These are phyloP conservation scores for Myxozyma sirexii DNA, from an alignment of 805 yeast genomes.

Conservation along the genomic window DNA sequence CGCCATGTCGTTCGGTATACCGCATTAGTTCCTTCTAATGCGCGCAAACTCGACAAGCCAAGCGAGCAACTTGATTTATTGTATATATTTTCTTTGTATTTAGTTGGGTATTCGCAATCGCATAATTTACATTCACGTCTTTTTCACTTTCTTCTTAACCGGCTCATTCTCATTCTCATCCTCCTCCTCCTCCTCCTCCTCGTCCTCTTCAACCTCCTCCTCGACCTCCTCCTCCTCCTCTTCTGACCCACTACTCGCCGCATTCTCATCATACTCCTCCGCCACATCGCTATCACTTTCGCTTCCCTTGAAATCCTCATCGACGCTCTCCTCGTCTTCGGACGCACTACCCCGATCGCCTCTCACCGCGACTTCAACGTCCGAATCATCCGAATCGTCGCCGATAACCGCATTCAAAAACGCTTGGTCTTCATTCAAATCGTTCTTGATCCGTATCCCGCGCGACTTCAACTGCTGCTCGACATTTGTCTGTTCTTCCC, in stretches of 20 bases:
- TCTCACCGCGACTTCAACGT: conserved; percentile 45
- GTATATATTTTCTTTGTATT: no score
- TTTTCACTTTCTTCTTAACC: conserved; percentile 36
- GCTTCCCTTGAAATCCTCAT: conserved; percentile 77
- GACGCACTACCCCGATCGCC: conserved; percentile 73
- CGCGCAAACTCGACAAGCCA: no score
- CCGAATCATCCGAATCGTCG: conserved; percentile 53
- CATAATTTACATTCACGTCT: no score
- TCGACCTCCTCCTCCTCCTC: conserved; percentile 35
- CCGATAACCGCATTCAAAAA: conserved; percentile 76
- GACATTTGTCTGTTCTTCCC: conserved; percentile 82
- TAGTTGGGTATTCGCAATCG: no score
- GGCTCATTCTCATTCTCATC: conserved; percentile 30
- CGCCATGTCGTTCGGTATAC: no score
- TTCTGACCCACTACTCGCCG: conserved; percentile 41
- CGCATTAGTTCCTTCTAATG: no score
- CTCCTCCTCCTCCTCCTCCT: conserved; percentile 22
- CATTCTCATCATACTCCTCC: conserved; percentile 81
- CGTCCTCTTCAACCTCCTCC: conserved; percentile 29
- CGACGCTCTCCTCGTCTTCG: conserved; percentile 66
- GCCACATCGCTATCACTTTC: conserved; percentile 69
- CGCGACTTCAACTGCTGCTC: conserved; percentile 77
- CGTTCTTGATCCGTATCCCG: conserved; percentile 80
- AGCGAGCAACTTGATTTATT: no score
- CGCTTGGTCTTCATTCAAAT: conserved; percentile 83